Conservation (phyloP, 2,329 filamentous ascomycete genomes). For the Diaporthe vexans region DNA sequence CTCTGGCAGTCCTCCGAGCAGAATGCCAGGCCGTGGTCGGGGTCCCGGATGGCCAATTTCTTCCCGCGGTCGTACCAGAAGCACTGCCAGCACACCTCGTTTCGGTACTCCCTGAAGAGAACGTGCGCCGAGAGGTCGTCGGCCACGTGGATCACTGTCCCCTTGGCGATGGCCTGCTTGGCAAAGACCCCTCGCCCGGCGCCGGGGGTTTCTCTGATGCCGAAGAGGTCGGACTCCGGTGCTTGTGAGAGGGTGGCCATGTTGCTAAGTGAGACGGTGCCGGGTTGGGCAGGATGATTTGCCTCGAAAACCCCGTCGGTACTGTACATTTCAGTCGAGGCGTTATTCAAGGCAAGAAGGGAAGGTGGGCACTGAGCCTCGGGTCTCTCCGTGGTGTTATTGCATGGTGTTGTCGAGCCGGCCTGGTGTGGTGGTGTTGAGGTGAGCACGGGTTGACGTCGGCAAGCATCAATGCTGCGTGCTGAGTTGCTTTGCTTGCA, state of each 20-base stretch:
- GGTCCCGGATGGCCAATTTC: slow-evolving; percentile 33
- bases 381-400: not conserved
- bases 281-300: not conserved
- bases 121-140: slow-evolving; percentile 39
- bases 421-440: not conserved
- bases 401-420: slow-evolving; percentile 14
- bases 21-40: slow-evolving; percentile 34
- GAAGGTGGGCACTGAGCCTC: not conserved
- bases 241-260: slow-evolving; percentile 15
- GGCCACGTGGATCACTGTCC: slow-evolving; percentile 7
- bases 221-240: slow-evolving; percentile 10
- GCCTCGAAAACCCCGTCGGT: not conserved
- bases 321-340: not conserved
- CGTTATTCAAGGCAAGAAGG: not conserved
- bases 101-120: slow-evolving; percentile 38
- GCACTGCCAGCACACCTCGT: slow-evolving; percentile 41
- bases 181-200: slow-evolving; percentile 38
- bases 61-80: slow-evolving; percentile 39
- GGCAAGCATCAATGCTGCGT: not conserved
- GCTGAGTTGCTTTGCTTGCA: not conserved
- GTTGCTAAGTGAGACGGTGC: not conserved
- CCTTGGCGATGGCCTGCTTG: not conserved
- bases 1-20: slow-evolving; percentile 31
- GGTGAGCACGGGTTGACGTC: slow-evolving; percentile 1
- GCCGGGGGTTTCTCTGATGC: slow-evolving; percentile 31